Conservation (phyloP, 345 rosid species). For the Microcos paniculata region DNA sequence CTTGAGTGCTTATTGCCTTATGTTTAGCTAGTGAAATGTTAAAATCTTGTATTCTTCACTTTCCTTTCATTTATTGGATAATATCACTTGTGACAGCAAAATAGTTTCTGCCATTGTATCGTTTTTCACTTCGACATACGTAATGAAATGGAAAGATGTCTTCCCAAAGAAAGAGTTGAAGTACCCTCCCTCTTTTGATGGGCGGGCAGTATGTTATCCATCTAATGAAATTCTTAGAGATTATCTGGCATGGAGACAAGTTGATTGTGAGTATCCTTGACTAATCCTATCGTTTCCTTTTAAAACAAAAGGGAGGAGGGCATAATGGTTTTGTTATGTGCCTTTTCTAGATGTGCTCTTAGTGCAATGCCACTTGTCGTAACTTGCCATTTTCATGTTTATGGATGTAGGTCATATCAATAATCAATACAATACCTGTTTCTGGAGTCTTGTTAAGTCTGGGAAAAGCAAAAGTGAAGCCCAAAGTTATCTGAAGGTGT, state of each 20-base stretch:
- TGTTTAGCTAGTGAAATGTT: constrained; percentile 1
- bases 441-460: constrained; percentile 90
- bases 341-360: background rate
- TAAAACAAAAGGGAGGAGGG: background rate
- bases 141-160: constrained; percentile 70
- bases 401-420: constrained; percentile 77
- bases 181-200: constrained; percentile 82
- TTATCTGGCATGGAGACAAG: constrained; percentile 96
- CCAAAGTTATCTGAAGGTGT: constrained; percentile 71
- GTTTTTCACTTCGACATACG: constrained; percentile 68
- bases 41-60: background rate
- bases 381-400: background rate
- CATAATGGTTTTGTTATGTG: background rate
- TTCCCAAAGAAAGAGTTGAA: constrained; percentile 68
- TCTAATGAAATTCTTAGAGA: constrained; percentile 70
- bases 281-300: background rate
- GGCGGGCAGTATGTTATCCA: constrained; percentile 88
- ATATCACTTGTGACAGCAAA: constrained; percentile 40
- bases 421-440: constrained; percentile 92
- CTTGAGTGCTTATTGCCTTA: background rate
- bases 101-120: constrained; percentile 65
- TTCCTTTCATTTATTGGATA: constrained; percentile 5
- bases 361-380: background rate
- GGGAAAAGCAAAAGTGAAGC: constrained; percentile 78
- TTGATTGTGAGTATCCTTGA: constrained; percentile 71